Evolutionary conservation across 2,329 filamentous ascomycete genomes (phyloP), one percentile per base, ranked within the genome.

Genomic region (Colletotrichum tanaceti): DNA sequence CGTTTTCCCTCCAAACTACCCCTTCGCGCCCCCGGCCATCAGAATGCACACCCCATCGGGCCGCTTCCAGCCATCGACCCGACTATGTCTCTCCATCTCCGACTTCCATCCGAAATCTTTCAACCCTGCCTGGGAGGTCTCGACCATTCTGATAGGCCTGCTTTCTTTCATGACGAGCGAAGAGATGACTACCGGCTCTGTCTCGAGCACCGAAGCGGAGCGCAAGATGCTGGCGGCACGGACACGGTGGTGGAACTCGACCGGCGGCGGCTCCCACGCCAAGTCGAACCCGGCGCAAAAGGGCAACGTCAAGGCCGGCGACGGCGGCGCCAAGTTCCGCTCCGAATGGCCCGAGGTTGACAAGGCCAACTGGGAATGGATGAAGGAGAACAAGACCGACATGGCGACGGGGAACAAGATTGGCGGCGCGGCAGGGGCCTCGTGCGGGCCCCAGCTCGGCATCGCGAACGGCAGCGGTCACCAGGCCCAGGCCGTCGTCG

Each of bases 31-130:
- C 39, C 96, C 96, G 5, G 94, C 96, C 2, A 99, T 99, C 80
- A 93, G 95, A 77, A 99, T 99, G 96, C 96, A 98, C 84, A 99
- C 96, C 0, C 96, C 96, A 1, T 95, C 91, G 14, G 96, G 96
- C 68, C 93, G 96, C 76, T 99, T 99, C 82, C 93, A 97, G 78
- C 93, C 94, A 2, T 96, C 92, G 1, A 94, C 93, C 16, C 89
- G 96, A 58, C 89, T 99, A 24, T 99, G 96, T 76, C 90, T 99
- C 55, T 97, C 93, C 77, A 99, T 99, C 75, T 95, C 91, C 74
- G 96, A 99, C 78, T 99, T 98, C 81, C 96, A 99, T 78, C 96
- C 96, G 4, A 97, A 97, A 79, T 95, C 92, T 35, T 99, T 98
- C 85, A 99, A 99, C 78, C 96, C 96, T 2, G 94, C 96, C 1